Conservation (phyloP, 148 eudicot species). For the Amaranthus palmeri region DNA sequence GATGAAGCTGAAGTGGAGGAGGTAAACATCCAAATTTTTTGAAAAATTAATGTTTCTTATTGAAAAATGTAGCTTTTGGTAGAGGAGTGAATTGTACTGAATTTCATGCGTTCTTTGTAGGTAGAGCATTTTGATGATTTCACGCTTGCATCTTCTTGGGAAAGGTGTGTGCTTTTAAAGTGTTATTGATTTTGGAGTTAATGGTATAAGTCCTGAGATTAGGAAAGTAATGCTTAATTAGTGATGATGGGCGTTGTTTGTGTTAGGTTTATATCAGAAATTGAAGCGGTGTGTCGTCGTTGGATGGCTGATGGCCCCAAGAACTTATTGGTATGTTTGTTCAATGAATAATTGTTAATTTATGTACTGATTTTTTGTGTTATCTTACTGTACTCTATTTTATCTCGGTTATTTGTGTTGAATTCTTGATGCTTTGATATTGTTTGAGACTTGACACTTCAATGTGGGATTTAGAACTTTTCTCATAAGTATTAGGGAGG, state of each 20-base stretch:
- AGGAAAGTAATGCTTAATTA: neutral
- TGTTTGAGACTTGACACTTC: neutral
- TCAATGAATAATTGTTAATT: neutral
- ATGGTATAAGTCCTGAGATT: neutral
- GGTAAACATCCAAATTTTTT: constrained; percentile 16
- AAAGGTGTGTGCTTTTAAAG: constrained; percentile 48
- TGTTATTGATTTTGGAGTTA: neutral
- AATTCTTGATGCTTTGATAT: neutral
- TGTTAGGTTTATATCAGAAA: constrained; percentile 87
- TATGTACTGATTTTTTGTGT: no score
- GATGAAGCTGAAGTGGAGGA: constrained; percentile 46
- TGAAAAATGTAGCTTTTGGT: neutral
- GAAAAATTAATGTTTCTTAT: neutral
- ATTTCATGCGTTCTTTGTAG: constrained; percentile 32
- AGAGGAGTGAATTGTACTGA: neutral
- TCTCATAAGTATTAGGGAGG: no score
- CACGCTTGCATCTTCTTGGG: constrained; percentile 98
- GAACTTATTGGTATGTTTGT: constrained; percentile 58
- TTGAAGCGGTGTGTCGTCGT: constrained; percentile 91
- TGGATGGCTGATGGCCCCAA: constrained; percentile 88
- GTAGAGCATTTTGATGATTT: constrained; percentile 90
- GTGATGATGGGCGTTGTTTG: constrained; percentile 2
- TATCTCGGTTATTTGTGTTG: neutral
- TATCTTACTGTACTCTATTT: neutral
- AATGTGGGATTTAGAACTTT: no score